Percentiles rank a stretch among this genome's conserved stretches.
Conservation (phyloP, 345 rosid genomes). For the Stellera chamaejasme region DNA sequence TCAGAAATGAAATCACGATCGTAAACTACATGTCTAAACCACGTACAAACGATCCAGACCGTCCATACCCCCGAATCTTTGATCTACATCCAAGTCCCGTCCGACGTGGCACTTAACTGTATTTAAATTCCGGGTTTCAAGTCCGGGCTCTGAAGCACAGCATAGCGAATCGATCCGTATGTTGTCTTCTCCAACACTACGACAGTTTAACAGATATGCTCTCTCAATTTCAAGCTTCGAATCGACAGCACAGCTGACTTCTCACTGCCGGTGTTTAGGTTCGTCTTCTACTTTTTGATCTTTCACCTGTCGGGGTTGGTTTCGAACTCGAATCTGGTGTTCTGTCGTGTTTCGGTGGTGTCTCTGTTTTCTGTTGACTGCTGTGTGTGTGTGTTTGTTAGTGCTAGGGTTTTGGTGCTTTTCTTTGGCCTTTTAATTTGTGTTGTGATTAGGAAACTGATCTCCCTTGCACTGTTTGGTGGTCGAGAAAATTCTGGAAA, state of each 20-base stretch:
- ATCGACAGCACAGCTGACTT: slow-evolving; percentile 5
- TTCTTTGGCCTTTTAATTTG: not conserved
- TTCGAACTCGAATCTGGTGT: not conserved
- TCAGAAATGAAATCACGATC: not conserved
- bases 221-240: not conserved
- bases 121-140: slow-evolving; percentile 63
- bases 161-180: not conserved
- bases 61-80: slow-evolving; percentile 21
- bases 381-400: not conserved
- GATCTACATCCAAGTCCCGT: not conserved
- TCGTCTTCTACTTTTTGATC: not conserved
- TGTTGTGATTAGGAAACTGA: not conserved
- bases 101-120: slow-evolving; percentile 51
- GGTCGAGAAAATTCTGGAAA: slow-evolving; percentile 12
- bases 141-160: slow-evolving; percentile 30
- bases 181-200: not conserved
- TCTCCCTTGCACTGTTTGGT: slow-evolving; percentile 10
- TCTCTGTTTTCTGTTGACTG: not conserved
- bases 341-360: not conserved
- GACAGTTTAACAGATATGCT: too few species aligned
- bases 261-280: slow-evolving; percentile 19
- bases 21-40: not conserved
- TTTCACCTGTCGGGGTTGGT: not conserved
- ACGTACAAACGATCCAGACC: slow-evolving; percentile 26
- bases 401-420: slow-evolving; percentile 6